Conservation (phyloP, 176 grass and related monocot genomes). For the Lolium rigidum region DNA sequence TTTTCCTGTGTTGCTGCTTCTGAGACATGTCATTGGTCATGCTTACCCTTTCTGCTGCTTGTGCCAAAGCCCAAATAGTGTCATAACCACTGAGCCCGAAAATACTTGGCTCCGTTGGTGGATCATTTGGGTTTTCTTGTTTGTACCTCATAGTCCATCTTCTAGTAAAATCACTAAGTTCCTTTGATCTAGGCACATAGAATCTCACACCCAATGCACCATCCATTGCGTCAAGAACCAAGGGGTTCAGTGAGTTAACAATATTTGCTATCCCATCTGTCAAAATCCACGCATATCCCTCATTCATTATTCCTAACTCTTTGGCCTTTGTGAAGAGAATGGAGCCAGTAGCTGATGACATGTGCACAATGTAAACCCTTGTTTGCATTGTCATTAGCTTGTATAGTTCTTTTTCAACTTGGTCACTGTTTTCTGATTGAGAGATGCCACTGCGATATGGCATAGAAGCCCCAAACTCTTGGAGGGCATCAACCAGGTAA, state of each 20-base stretch:
- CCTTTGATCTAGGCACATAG: conserved; percentile 36
- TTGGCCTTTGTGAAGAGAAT: conserved; percentile 52
- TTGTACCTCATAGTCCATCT: conserved; percentile 57
- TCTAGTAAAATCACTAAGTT: conserved; percentile 35
- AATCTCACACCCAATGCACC: conserved; percentile 54
- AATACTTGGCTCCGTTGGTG: conserved; percentile 16
- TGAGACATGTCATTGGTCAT: background rate
- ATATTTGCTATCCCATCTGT: conserved; percentile 54
- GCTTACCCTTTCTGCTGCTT: conserved; percentile 54
- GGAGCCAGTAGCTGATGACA: conserved; percentile 39
- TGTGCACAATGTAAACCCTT: conserved; percentile 66
- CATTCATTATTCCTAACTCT: conserved; percentile 56
- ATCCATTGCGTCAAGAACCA: conserved; percentile 41
- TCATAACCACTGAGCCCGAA: conserved; percentile 64
- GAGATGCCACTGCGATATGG: conserved; percentile 49
- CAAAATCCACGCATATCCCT: conserved; percentile 64
- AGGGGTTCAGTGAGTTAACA: conserved; percentile 38
- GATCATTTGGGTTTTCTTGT: conserved; percentile 36
- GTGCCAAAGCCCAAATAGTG: conserved; percentile 62
- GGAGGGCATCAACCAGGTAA: conserved; percentile 56
- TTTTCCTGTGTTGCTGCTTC: background rate
- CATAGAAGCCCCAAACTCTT: conserved; percentile 43
- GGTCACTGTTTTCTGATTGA: conserved; percentile 21
- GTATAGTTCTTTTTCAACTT: conserved; percentile 41
- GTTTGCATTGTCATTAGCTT: conserved; percentile 57